Conservation (phyloP, 2,329 filamentous ascomycete genomes). For the Aspergillus pseudoviridinutans region DNA sequence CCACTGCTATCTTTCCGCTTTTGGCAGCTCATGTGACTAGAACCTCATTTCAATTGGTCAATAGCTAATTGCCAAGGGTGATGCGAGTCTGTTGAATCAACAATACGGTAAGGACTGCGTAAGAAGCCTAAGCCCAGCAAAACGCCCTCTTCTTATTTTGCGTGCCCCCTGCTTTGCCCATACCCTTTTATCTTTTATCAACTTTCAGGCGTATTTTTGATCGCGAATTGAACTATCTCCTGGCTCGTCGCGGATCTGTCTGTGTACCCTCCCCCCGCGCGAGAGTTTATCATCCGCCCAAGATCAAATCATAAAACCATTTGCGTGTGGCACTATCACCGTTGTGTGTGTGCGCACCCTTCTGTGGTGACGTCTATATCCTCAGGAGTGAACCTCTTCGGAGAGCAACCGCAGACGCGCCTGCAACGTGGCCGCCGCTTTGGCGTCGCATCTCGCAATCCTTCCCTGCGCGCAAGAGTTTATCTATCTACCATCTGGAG, state of each 20-base stretch:
- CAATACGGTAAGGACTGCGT: neutral
- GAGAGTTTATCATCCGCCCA: slow-evolving; percentile 2
- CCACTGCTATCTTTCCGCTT: slow-evolving; percentile 3
- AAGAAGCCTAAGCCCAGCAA: neutral
- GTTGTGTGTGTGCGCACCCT: neutral
- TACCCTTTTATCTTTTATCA: slow-evolving; percentile 8
- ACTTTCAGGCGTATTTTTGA: slow-evolving; percentile 2
- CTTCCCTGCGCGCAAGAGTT: slow-evolving; percentile 9
- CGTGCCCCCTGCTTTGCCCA: slow-evolving; percentile 12
- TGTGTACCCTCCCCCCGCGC: neutral
- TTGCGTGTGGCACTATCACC: neutral
- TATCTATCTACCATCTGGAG: slow-evolving; percentile 4
- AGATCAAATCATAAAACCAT: slow-evolving; percentile 1
- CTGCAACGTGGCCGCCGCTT: slow-evolving; percentile 43
- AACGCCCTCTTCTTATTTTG: slow-evolving; percentile 9
- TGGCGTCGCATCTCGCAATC: slow-evolving; percentile 27
- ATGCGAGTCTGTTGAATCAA: neutral
- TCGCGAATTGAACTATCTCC: slow-evolving; percentile 7
- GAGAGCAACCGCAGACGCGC: slow-evolving; percentile 30
- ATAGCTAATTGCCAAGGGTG: neutral
- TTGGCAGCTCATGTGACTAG: neutral
- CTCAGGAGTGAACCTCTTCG: slow-evolving; percentile 2
- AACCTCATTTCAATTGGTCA: neutral
- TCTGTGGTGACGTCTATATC: slow-evolving; percentile 19
- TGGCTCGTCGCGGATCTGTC: slow-evolving; percentile 13